A percentile compares a stretch with the other conserved stretches of the same genome.
Evolutionary conservation across 495 filamentous ascomycete species (phyloP).

Genomic region (Penicillium longicatenatum): DNA sequence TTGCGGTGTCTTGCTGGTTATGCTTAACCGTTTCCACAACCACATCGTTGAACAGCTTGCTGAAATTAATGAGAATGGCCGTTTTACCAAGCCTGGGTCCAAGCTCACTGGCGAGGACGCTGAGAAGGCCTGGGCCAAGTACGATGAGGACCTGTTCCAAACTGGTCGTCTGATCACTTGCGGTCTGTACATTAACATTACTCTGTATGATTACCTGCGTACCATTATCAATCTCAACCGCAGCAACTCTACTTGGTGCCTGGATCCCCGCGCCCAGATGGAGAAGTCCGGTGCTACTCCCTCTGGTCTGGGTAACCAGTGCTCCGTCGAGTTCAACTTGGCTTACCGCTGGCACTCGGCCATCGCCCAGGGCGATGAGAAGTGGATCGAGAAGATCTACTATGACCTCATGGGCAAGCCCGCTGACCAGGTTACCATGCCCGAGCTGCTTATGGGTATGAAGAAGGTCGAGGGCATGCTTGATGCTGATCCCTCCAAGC

Average conservation of each 20-base stretch:
- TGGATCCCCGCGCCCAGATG: slow-evolving; percentile 54
- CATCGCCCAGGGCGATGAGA: slow-evolving; percentile 62
- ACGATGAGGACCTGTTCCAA: slow-evolving; percentile 84
- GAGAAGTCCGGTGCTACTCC: slow-evolving; percentile 58
- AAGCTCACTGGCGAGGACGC: slow-evolving; percentile 49
- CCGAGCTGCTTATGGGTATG: slow-evolving; percentile 55
- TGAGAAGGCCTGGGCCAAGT: slow-evolving; percentile 66
- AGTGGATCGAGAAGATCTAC: slow-evolving; percentile 65
- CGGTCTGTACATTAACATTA: slow-evolving; percentile 83
- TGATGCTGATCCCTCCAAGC: slow-evolving; percentile 52
- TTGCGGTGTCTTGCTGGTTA: slow-evolving; percentile 57
- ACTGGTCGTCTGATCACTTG: slow-evolving; percentile 77
- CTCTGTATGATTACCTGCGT: slow-evolving; percentile 79
- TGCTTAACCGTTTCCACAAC: slow-evolving; percentile 75
- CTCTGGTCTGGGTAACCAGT: slow-evolving; percentile 69
- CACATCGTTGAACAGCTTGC: slow-evolving; percentile 70
- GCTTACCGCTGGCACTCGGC: slow-evolving; percentile 74
- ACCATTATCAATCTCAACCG: slow-evolving; percentile 84
- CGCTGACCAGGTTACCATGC: slow-evolving; percentile 51
- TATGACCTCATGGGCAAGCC: slow-evolving; percentile 57
- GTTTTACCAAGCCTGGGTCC: slow-evolving; percentile 60
- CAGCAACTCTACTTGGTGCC: slow-evolving; percentile 73
- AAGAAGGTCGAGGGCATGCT: slow-evolving; percentile 52
- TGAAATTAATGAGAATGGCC: slow-evolving; percentile 69
- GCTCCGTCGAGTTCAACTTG: slow-evolving; percentile 71